These are phyloP conservation scores for Thymus quinquecostatus DNA, from an alignment of 257 asterid genomes.

Conservation along the genomic window DNA sequence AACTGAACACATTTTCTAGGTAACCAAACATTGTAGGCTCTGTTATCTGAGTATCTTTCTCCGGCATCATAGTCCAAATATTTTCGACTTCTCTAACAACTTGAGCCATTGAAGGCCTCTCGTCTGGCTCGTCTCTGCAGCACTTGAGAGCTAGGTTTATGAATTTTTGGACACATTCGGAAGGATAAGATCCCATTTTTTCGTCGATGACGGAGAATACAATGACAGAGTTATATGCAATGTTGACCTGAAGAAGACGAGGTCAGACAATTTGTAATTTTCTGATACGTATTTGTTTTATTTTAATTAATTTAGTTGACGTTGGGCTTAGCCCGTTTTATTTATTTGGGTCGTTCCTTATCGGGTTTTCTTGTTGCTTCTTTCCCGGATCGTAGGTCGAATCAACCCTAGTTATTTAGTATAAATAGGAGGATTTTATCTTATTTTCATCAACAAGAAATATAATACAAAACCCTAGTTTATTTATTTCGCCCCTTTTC, in stretches of 20 bases:
- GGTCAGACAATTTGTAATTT: background rate
- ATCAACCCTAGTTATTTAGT: too few relatives aligned
- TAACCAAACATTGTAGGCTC: conserved; percentile 40
- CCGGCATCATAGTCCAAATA: conserved; percentile 67
- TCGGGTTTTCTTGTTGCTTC: too few relatives aligned
- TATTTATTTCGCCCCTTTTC: too few relatives aligned
- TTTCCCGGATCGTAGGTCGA: too few relatives aligned
- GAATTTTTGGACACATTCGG: conserved; percentile 69
- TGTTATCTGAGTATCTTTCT: conserved; percentile 42
- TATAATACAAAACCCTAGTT: too few relatives aligned
- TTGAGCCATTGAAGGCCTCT: conserved; percentile 69
- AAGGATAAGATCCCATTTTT: conserved; percentile 75
- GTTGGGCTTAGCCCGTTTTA: too few relatives aligned
- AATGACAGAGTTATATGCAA: conserved; percentile 58
- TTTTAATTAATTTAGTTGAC: too few relatives aligned
- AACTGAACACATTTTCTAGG: conserved; percentile 31
- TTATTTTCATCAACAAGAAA: too few relatives aligned
- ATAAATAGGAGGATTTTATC: too few relatives aligned
- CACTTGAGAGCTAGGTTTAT: conserved; percentile 66
- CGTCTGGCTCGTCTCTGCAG: conserved; percentile 64
- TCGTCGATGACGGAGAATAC: conserved; percentile 64
- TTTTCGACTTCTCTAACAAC: conserved; percentile 74
- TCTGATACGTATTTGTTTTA: too few relatives aligned
- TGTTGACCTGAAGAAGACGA: conserved; percentile 60
- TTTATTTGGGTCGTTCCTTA: too few relatives aligned